Evolutionary conservation across 2,329 filamentous ascomycete genomes (phyloP), one percentile per base, ranked within the genome.

Genomic region (Rhynchosporium secalis): DNA sequence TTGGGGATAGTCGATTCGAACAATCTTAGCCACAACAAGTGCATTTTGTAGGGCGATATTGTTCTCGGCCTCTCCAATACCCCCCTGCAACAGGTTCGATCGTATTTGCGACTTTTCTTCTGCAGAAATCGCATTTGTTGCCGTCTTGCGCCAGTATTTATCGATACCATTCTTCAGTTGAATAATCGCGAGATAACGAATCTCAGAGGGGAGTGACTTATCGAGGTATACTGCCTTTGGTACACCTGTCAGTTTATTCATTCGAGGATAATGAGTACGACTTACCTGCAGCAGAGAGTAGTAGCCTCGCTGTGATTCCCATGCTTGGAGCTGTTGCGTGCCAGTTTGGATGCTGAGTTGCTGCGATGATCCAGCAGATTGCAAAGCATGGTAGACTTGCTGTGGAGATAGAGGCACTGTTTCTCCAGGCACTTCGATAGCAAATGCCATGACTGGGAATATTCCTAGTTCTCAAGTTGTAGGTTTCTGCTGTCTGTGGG

Each of bases 121-220:
- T 33, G 85, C 83, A 73, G 88, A 86, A 61, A 89, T 84, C 56
- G 91, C 86, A 40, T 90, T 90, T 73, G 33, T 74, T 56, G 62
- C 76, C 69, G 40, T 78, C 73, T 82, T 91, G 73, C 95, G 85
- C 95, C 95, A 99, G 76, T 92, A 92, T 74, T 89, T 92, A 74
- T 98, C 94, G 76, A 98, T 93, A 60, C 93, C 95, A 75, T 98
- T 97, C 75, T 98, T 98, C 59, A 99, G 82, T 74, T 96, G 91
- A 69, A 98, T 96, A 62, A 98, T 86, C 60, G 94, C 90, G 10
- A 97, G 86, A 72, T 96, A 92, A 65, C 95, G 90, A 58, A 94
- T 84, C 71, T 96, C 88, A 62, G 85, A 77, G 1, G 91, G 90
- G 1, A 96, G 79, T 1, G 86, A 86, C 65, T 86, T 86, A 77